Evolutionary conservation across 2,329 filamentous ascomycete species (phyloP).

Genomic region (Conoideocrella luteorostrata): DNA sequence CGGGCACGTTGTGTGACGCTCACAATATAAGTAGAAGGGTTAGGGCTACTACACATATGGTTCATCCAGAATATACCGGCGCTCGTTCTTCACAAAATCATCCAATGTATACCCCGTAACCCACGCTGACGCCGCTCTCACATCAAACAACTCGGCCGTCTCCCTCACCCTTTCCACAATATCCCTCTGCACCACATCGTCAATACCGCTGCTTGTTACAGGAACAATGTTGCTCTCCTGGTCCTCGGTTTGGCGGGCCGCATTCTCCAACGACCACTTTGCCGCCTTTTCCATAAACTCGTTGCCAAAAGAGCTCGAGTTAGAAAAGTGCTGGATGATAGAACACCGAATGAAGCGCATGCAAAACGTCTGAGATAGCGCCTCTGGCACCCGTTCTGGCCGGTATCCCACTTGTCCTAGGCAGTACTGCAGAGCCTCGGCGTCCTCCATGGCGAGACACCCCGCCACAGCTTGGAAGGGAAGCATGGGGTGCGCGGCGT

Average conservation of each 20-base stretch:
- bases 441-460: slow-evolving; percentile 4
- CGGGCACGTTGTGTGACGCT: no score
- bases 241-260: not conserved
- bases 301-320: slow-evolving; percentile 2
- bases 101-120: not conserved
- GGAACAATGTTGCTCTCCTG: not conserved
- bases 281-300: slow-evolving; percentile 4
- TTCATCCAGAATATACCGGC: not conserved
- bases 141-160: not conserved
- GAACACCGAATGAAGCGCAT: not conserved
- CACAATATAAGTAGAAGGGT: no score
- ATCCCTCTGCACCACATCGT: slow-evolving; percentile 1
- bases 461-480: slow-evolving; percentile 2
- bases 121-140: not conserved
- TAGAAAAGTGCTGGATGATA: not conserved
- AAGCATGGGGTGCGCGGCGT: slow-evolving; percentile 4
- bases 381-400: slow-evolving; percentile 1
- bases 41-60: slow-evolving; percentile 3
- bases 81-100: not conserved
- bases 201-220: not conserved
- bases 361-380: not conserved
- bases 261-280: not conserved
- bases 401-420: not conserved
- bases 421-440: slow-evolving; percentile 1
- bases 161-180: not conserved